Conservation (phyloP, 768 basidiomycete genomes). For the Ramaria sp. region DNA sequence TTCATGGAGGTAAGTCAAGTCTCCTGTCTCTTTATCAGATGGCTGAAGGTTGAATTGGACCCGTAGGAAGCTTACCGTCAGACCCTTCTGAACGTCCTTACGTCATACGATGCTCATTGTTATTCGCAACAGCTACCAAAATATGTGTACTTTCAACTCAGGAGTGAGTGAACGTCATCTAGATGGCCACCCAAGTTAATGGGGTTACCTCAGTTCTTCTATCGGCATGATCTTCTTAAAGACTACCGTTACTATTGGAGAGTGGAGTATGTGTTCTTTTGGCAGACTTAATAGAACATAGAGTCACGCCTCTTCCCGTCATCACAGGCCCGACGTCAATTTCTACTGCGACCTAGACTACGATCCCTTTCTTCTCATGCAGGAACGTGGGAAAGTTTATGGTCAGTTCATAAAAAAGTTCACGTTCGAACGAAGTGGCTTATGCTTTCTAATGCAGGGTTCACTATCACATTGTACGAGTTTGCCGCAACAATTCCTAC, state of each 20-base stretch:
- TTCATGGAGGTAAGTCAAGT: slow-evolving; percentile 47
- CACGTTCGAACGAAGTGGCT: slow-evolving; percentile 11
- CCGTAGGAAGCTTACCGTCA: slow-evolving; percentile 1
- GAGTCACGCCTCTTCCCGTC: background rate
- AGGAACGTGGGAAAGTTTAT: slow-evolving; percentile 57
- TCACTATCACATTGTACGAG: slow-evolving; percentile 68
- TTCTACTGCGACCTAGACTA: slow-evolving; percentile 60
- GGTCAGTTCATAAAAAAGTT: slow-evolving; percentile 22
- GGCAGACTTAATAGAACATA: background rate
- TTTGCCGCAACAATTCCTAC: slow-evolving; percentile 66
- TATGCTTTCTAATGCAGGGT: slow-evolving; percentile 34
- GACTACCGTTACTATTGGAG: slow-evolving; percentile 74
- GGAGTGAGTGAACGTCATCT: slow-evolving; percentile 30
- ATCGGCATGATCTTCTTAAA: slow-evolving; percentile 51
- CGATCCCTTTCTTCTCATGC: slow-evolving; percentile 66
- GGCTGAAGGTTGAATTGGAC: slow-evolving; percentile 3
- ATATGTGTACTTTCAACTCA: slow-evolving; percentile 71
- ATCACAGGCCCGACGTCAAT: slow-evolving; percentile 52
- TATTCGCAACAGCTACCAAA: slow-evolving; percentile 34
- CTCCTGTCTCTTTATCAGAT: no score
- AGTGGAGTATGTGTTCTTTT: slow-evolving; percentile 38
- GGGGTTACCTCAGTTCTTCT: slow-evolving; percentile 43
- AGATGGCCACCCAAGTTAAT: background rate
- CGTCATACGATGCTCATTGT: background rate
- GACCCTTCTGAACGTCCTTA: background rate